Evolutionary conservation across 225 moss, liverwort and hornwort genomes (phyloP), one percentile per base, ranked within the genome.

Genomic region (Takakia lepidozioides): DNA sequence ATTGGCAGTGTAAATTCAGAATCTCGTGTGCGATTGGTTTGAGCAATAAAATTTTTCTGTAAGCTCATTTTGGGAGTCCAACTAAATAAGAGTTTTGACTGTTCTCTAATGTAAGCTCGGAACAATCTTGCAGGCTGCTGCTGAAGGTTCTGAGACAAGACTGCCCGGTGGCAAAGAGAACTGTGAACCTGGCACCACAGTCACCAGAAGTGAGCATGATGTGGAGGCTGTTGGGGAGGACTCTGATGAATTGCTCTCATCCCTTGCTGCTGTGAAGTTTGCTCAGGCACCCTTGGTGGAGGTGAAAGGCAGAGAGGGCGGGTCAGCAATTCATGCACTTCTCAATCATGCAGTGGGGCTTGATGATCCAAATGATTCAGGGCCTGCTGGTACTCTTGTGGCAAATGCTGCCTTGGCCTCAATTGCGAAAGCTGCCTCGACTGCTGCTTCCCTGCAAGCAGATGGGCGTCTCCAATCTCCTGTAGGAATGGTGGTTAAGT

Each of bases 261-360:
- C 13, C n/a, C 24, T 18, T n/a, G 5, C n/a, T n/a, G n/a, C n/a
- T n/a, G n/a, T 25, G 38, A 36, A 10, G 37, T 8, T 11, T n/a
- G 20, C 19, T n/a, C 25, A 25, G 13, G 52, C 25, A 17, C 15
- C 7, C 48, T 2, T 3, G 2, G 23, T 22, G 20, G 5, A 23
- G 4, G 20, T 23, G 40, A 15, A 3, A 9, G 27, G 15, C 48
- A 29, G 6, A 29, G 48, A 27, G 18, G 48, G 27, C 43, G 63
- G 63, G 41, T 48, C 27, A 37, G 25, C 68, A 17, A 43, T 81
- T 19, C 71, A 62, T 21, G 39, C 54, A n/a, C 43, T 75, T 51
- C 37, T 71, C 22, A 75, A 75, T 25, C 60, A 61, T 22, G 75
- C 58, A 19, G 41, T 75, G 5, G 80, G 80, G 10, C 58, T 64